A percentile compares a stretch with the other conserved stretches of the same genome.
Evolutionary conservation across 228 moss, liverwort and hornwort genomes (phyloP).

Genomic region (Sphagnum fallax): DNA sequence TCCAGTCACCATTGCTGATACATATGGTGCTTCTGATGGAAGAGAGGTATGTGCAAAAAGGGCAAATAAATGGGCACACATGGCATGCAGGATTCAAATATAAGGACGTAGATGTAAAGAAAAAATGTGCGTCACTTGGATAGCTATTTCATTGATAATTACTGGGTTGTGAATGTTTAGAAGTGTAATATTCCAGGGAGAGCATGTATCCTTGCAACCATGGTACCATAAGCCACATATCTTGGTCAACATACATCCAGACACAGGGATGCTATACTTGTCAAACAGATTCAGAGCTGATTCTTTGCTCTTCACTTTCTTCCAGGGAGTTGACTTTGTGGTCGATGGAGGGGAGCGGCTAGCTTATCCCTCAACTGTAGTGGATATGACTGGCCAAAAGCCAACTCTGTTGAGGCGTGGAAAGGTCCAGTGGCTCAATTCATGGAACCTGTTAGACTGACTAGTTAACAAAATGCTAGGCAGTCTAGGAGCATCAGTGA

Average conservation of each 20-base stretch:
- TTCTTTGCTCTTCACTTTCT: not conserved
- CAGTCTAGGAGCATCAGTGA: not conserved
- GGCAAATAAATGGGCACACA: not conserved
- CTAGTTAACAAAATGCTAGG: not conserved
- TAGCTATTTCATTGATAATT: too few relatives aligned
- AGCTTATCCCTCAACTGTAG: conserved; percentile 87
- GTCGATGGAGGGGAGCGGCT: conserved; percentile 87
- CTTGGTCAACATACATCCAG: too few relatives aligned
- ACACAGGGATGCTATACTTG: too few relatives aligned
- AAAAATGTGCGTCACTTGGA: too few relatives aligned
- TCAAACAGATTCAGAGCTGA: too few relatives aligned
- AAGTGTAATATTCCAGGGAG: too few relatives aligned
- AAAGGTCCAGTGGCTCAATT: conserved; percentile 30
- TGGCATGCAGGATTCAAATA: not conserved
- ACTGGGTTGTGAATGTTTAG: too few relatives aligned
- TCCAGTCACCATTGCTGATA: conserved; percentile 80
- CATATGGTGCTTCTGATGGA: conserved; percentile 64
- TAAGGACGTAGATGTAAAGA: too few relatives aligned
- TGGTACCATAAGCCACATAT: too few relatives aligned
- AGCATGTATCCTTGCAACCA: too few relatives aligned
- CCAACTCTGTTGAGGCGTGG: conserved; percentile 69
- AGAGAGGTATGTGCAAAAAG: conserved; percentile 44
- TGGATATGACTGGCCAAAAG: conserved; percentile 83
- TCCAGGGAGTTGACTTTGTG: conserved; percentile 91
- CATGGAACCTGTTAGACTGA: not conserved